phyloP scores from a whole-genome alignment of 306 rosid species.

The Ochetophila trinervis region DNA sequence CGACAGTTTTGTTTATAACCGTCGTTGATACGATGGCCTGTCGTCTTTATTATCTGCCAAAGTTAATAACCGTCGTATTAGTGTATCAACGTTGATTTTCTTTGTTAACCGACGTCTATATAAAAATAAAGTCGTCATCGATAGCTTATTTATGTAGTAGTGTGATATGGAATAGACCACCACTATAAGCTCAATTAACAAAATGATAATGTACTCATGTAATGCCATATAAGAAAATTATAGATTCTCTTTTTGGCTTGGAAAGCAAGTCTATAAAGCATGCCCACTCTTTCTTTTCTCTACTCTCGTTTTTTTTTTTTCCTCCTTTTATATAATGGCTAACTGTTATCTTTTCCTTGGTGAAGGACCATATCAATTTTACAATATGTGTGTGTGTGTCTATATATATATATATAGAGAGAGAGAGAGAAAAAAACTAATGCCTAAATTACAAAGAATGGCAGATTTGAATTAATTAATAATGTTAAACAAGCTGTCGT shows the following conservation, averaged over 20 bases:
- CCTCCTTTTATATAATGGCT: conserved; percentile 28
- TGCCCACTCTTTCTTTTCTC: conserved; percentile 28
- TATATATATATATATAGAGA: conserved; percentile 15
- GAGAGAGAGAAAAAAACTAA: conserved; percentile 33
- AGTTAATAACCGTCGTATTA: no score
- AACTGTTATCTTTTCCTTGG: conserved; percentile 20
- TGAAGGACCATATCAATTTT: conserved; percentile 35
- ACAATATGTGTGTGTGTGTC: no score
- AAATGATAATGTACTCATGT: conserved; percentile 23
- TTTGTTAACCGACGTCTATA: no score
- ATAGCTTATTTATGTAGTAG: no score
- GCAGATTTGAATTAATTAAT: neutral
- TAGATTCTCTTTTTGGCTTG: conserved; percentile 25
- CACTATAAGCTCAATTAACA: conserved; percentile 35
- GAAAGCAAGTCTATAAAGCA: conserved; percentile 36
- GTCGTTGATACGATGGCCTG: no score
- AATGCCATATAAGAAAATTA: conserved; percentile 26
- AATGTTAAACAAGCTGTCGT: conserved; percentile 24
- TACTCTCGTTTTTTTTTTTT: conserved; percentile 12
- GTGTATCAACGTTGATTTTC: no score
- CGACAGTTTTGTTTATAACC: no score
- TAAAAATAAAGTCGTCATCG: no score
- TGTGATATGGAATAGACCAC: conserved; percentile 35
- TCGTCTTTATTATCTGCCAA: no score
- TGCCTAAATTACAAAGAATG: conserved; percentile 36